These are phyloP conservation scores for Sporothrix euskadiensis DNA, from an alignment of 2,329 filamentous ascomycete species.

Conservation along the genomic window DNA sequence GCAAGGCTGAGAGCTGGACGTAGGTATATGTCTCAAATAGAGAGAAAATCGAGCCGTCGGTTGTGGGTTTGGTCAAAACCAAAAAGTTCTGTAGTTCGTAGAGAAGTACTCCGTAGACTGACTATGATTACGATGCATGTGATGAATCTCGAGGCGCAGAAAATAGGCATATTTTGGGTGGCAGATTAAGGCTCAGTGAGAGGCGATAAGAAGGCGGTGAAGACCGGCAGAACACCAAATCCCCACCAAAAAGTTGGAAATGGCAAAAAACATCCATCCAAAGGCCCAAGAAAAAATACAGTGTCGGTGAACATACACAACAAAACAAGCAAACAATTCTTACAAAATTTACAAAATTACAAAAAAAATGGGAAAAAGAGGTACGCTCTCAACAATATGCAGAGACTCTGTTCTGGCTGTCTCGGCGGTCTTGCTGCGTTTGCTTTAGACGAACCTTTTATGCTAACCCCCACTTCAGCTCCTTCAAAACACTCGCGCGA, in stretches of 20 bases:
- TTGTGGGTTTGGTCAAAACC: not conserved
- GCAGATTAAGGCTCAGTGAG: not conserved
- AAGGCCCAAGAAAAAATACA: not conserved
- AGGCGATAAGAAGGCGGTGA: constrained; percentile 29
- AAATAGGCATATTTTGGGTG: not conserved
- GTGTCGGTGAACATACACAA: constrained; percentile 16
- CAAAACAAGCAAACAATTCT: not conserved
- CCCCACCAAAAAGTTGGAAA: constrained; percentile 27
- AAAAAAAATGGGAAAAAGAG: constrained; percentile 31
- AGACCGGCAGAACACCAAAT: constrained; percentile 15
- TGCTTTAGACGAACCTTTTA: not conserved
- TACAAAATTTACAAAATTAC: not conserved
- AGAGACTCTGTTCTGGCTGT: not conserved
- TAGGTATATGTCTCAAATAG: not conserved
- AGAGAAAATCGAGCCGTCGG: not conserved
- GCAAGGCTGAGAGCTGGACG: not conserved
- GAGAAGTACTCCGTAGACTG: not conserved
- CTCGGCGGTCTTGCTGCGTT: not conserved
- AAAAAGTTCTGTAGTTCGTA: not conserved
- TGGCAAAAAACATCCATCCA: not conserved
- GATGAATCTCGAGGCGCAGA: constrained; percentile 18
- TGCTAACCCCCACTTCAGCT: constrained; percentile 44
- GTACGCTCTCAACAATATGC: constrained; percentile 2
- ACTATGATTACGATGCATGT: constrained; percentile 24
- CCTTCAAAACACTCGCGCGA: constrained; percentile 71